Percentiles rank a stretch among this genome's conserved stretches.
phyloP scores from a whole-genome alignment of 805 yeast genomes.

The Cyberlindnera maritima region DNA sequence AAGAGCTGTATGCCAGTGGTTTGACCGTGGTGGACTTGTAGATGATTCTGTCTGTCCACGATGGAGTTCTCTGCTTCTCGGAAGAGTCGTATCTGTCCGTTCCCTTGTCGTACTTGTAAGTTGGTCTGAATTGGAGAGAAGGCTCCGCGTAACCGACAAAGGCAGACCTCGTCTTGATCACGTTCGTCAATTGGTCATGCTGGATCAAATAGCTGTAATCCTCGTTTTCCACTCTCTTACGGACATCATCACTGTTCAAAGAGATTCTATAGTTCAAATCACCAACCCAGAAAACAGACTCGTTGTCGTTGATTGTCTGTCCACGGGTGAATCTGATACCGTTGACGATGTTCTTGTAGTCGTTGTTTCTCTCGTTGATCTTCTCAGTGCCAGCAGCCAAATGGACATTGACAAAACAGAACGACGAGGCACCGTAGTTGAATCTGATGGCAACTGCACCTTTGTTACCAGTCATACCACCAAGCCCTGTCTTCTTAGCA shows the following conservation, averaged over 20 bases:
- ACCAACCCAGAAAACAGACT: conserved; percentile 89
- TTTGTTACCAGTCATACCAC: conserved; percentile 82
- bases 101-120: conserved; percentile 89
- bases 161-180: conserved; percentile 68
- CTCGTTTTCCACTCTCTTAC: conserved; percentile 46
- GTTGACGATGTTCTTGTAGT: conserved; percentile 74
- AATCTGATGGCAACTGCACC: conserved; percentile 79
- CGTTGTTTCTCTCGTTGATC: conserved; percentile 79
- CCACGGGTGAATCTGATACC: conserved; percentile 60
- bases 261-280: conserved; percentile 85
- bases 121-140: conserved; percentile 77
- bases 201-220: conserved; percentile 53
- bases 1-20: conserved; percentile 68
- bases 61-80: conserved; percentile 89
- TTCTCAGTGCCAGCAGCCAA: conserved; percentile 90
- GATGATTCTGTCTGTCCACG: conserved; percentile 90
- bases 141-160: conserved; percentile 74
- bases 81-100: conserved; percentile 79
- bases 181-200: conserved; percentile 75
- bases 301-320: conserved; percentile 59
- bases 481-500: conserved; percentile 85
- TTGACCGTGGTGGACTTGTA: conserved; percentile 30
- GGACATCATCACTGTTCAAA: conserved; percentile 70
- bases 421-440: conserved; percentile 58
- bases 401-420: conserved; percentile 84